These are phyloP conservation scores for Gossypium lobatum DNA, from an alignment of 441 rosid genomes.

Conservation along the genomic window DNA sequence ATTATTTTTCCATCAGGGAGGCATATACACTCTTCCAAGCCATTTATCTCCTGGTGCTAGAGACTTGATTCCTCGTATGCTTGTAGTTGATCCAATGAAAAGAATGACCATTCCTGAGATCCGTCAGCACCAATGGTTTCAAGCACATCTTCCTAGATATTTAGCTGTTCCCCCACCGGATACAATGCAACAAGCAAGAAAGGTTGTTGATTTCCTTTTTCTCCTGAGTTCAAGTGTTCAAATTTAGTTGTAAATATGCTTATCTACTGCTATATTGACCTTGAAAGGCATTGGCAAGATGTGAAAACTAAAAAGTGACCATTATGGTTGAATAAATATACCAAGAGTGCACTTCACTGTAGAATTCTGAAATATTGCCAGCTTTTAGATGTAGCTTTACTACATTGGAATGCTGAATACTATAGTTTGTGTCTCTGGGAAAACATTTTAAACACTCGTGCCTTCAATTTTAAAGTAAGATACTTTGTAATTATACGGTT, in stretches of 20 bases:
- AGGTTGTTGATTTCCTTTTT: constrained; percentile 37
- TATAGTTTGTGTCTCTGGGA: not conserved
- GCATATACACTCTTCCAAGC: constrained; percentile 96
- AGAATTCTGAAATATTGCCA: not conserved
- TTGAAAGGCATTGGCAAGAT: not conserved
- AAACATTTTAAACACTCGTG: not conserved
- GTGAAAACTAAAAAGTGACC: not conserved
- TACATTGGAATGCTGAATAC: not conserved
- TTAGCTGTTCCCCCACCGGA: constrained; percentile 96
- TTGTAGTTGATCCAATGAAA: constrained; percentile 91
- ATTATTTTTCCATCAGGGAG: constrained; percentile 47
- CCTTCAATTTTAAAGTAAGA: not conserved
- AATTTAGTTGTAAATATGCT: not conserved
- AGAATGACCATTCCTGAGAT: constrained; percentile 90
- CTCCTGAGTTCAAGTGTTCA: not conserved
- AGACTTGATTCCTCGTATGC: constrained; percentile 95
- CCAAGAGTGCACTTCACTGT: not conserved
- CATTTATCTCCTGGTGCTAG: constrained; percentile 87
- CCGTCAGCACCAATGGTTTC: constrained; percentile 96
- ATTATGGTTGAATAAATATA: not conserved
- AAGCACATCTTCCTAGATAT: constrained; percentile 88
- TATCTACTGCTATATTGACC: not conserved
- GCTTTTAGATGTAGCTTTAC: not conserved
- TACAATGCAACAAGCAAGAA: constrained; percentile 91
- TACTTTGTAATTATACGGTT: not conserved